A percentile compares a stretch with the other conserved stretches of the same genome.
phyloP scores from a whole-genome alignment of 2,329 filamentous ascomycete species.

The Apiospora kogelbergensis region DNA sequence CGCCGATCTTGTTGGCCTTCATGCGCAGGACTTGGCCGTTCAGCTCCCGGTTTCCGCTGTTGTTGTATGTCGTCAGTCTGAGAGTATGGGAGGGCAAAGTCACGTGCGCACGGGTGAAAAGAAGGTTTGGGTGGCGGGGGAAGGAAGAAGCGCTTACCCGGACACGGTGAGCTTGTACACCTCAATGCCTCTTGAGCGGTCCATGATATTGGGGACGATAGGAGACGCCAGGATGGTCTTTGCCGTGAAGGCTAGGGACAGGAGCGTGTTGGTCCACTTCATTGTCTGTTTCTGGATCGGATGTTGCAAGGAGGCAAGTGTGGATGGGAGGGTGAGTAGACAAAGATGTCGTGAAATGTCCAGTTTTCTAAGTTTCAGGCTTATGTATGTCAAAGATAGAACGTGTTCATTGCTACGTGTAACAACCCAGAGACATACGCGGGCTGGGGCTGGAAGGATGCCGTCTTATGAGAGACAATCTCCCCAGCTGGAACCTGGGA shows the following conservation, averaged over 20 bases:
- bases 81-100: background rate
- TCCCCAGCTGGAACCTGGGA: background rate
- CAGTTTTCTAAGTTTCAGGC: background rate
- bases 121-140: background rate
- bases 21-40: constrained; percentile 33
- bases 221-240: background rate
- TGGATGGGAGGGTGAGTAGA: background rate
- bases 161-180: constrained; percentile 4
- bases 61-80: no score
- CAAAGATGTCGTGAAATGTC: background rate
- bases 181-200: background rate
- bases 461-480: background rate
- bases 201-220: background rate
- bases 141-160: background rate
- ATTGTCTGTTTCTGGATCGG: background rate
- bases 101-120: background rate
- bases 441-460: background rate
- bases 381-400: background rate
- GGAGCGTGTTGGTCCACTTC: constrained; percentile 18
- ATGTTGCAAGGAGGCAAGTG: background rate
- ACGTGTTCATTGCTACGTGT: constrained; percentile 3
- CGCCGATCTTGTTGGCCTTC: constrained; percentile 30
- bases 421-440: background rate
- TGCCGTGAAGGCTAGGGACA: constrained; percentile 2
- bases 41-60: constrained; percentile 23